Conservation (phyloP, 345 rosid genomes). For the Eucalyptus fibrosa region DNA sequence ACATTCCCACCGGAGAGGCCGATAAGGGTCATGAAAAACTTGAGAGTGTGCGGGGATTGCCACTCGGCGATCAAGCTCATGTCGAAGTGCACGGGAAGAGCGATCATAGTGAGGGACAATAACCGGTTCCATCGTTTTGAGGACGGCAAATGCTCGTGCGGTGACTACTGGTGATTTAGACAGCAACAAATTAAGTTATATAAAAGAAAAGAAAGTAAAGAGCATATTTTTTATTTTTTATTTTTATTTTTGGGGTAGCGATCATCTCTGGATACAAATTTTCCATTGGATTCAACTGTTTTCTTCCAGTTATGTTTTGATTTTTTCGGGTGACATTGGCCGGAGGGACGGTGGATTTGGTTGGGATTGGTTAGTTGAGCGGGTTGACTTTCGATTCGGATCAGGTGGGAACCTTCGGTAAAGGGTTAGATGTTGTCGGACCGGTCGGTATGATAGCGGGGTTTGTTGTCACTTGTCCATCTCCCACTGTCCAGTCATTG, state of each 20-base stretch:
- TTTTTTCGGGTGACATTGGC: neutral
- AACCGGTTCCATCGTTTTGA: conserved; percentile 79
- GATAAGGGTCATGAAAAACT: conserved; percentile 72
- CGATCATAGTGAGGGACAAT: conserved; percentile 75
- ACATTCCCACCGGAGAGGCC: conserved; percentile 48
- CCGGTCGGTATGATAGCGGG: neutral
- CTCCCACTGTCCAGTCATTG: neutral
- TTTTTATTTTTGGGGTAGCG: neutral
- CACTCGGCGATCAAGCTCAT: conserved; percentile 77
- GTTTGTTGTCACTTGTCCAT: neutral
- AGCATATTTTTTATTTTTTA: neutral
- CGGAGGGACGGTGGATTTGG: neutral
- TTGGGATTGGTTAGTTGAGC: neutral
- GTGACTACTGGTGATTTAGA: conserved; percentile 68
- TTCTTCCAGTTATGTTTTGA: neutral
- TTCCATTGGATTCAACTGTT: neutral
- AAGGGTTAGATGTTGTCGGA: neutral
- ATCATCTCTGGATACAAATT: neutral
- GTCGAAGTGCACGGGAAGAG: conserved; percentile 67
- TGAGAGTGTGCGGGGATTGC: conserved; percentile 86
- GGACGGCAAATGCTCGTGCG: conserved; percentile 78
- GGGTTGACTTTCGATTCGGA: neutral
- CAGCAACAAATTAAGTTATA: neutral
- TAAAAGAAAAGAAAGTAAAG: neutral
- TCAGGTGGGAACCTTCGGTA: neutral